These are phyloP conservation scores for Boeremia exigua DNA, from an alignment of 2,329 filamentous ascomycete species.

Conservation along the genomic window DNA sequence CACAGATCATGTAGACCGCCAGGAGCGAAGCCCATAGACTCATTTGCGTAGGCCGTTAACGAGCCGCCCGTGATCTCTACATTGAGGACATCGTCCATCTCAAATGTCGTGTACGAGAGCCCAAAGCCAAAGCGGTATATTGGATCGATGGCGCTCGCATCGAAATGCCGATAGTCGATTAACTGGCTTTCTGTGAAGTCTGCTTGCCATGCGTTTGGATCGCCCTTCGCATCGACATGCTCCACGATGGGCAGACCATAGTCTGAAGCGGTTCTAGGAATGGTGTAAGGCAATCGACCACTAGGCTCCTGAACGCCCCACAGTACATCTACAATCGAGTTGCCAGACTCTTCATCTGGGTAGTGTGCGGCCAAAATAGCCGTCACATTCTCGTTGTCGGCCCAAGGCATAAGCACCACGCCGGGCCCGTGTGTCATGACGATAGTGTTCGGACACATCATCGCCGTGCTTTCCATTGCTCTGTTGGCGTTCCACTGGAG, in stretches of 20 bases:
- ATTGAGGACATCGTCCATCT: conserved; percentile 56
- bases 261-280: background rate
- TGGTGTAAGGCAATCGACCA: background rate
- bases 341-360: background rate
- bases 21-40: background rate
- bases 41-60: conserved; percentile 60
- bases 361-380: background rate
- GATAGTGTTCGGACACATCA: conserved; percentile 42
- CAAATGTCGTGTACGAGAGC: conserved; percentile 46
- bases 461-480: background rate
- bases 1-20: conserved; percentile 12
- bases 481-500: background rate
- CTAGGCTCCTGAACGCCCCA: background rate
- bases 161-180: background rate
- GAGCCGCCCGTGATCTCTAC: conserved; percentile 50
- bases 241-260: background rate
- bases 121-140: background rate
- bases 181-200: background rate
- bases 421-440: conserved; percentile 75
- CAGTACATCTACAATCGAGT: background rate
- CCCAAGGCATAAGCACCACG: conserved; percentile 61
- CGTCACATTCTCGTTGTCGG: background rate
- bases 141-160: background rate
- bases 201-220: background rate
- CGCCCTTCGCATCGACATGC: background rate